Evolutionary conservation across 139 green algal species (phyloP), one percentile per base, ranked within the genome.

Genomic region (Chlamydomonas incerta): DNA sequence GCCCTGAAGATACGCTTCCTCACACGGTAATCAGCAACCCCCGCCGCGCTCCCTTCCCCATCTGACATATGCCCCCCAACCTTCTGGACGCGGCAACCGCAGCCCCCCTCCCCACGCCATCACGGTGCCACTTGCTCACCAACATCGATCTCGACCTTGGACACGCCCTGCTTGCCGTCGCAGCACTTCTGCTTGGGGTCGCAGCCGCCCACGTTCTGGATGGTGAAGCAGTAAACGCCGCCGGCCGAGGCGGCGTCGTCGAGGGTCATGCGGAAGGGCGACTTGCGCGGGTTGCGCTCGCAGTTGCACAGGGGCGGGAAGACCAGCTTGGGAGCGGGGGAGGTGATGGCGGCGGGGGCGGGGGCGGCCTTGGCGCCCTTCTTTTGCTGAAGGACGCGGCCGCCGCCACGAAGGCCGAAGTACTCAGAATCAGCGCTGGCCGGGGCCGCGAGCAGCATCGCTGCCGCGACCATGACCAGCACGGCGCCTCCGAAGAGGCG

Each of bases 81-180:
- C n/a, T n/a, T n/a, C n/a, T n/a, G n/a, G n/a, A n/a, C n/a, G n/a
- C n/a, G n/a, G n/a, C n/a, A n/a, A n/a, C n/a, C n/a, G n/a, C n/a
- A n/a, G n/a, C n/a, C n/a, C n/a, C n/a, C n/a, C n/a, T n/a, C n/a
- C n/a, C n/a, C n/a, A n/a, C n/a, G n/a, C n/a, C n/a, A n/a, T n/a
- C n/a, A n/a, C n/a, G n/a, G n/a, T n/a, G n/a, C n/a, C n/a, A n/a
- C 41, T 11, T 8, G 71, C 82, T 87, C 72, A 87, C 82, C 72
- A 58, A 84, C 74, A 29, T 79, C 83, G 21, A 84, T 47, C 74
- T 88, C 83, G 13, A 88, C 31, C 65, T 88, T 88, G 55, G 47
- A 57, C 52, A 84, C 13, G 29, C 79, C 74, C 62, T 63, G 63
- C 21, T 57, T 50, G 17, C 41, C 63, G 77, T 74, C 17, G 74